Base-by-base conservation (phyloP, 768 basidiomycete genomes). In the Mycena pura region DNA sequence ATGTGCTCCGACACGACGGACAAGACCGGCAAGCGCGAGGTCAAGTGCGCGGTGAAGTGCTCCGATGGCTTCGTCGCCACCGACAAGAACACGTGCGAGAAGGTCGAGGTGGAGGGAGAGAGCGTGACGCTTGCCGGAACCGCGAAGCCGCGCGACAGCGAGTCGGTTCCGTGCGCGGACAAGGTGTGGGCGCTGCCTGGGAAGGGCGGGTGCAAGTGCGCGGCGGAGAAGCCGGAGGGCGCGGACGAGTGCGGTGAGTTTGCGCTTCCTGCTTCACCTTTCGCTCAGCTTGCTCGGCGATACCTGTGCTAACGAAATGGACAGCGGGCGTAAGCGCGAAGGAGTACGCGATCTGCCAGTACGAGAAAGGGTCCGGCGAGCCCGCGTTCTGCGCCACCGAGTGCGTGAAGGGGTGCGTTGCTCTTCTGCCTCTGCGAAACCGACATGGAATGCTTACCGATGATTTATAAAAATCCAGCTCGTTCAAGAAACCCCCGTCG, bases 1-100 rank as follows among this genome's bases (percentile, higher is more conserved):
- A 53, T 53, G 29, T 53, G 51, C 24, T 43, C 39, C 3, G 51
- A 53, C 51, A 53, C 39, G 17, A 53, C 51, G 13, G 40, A 53
- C 13, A 0, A 4, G 8, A 6, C 17, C 8, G 50, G 50, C 4
- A 40, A 29, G 5, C 50, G 50, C 17, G 29, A 41, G 15, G 51
- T 41, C 19, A 43, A 28, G 1, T 43, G 51, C 28, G 51, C 39
- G 19, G 28, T 43, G 13, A 29, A 43, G 17, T 53, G 51, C n/a
- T 7, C 40, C n/a, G 51, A 15, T 7, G 14, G 4, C 0, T 43
- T 19, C 22, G 17, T 13, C 15, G 6, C 39, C 38, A 52, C n/a
- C 17, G 50, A 40, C 46, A 27, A 19, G 19, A 47, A 32, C n/a
- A 49, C 48, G 1, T 49, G 48, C 31, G 48, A 36, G 32, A 15